These are phyloP conservation scores for Phytophthora podocarpi DNA, from an alignment of 352 stramenopile species.

Conservation along the genomic window DNA sequence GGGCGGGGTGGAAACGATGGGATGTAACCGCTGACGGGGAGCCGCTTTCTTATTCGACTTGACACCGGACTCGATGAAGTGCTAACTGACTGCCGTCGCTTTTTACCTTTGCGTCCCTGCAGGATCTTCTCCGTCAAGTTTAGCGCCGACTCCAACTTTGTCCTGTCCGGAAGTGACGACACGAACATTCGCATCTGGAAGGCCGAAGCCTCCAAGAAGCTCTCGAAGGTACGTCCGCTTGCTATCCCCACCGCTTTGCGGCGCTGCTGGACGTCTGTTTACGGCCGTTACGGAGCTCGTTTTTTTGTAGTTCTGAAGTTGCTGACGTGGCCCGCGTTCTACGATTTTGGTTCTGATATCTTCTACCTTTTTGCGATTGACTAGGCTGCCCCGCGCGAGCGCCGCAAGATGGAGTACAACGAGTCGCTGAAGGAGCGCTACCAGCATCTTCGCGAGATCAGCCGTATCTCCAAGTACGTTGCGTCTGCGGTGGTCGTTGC, in stretches of 20 bases:
- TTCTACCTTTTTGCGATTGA: constrained; percentile 17
- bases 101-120: constrained; percentile 1
- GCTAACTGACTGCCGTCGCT: constrained; percentile 4
- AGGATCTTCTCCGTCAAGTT: constrained; percentile 90
- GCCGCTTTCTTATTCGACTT: constrained; percentile 22
- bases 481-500: neutral
- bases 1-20: constrained; percentile 1
- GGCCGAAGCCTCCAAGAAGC: constrained; percentile 92
- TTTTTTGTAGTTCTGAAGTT: constrained; percentile 28
- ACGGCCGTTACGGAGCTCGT: constrained; percentile 1
- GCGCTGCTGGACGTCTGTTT: constrained; percentile 1
- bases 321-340: constrained; percentile 19
- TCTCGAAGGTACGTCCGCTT: constrained; percentile 84
- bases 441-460: constrained; percentile 95
- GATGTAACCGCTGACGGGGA: neutral
- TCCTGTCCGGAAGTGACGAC: constrained; percentile 98
- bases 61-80: constrained; percentile 14
- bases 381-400: constrained; percentile 76
- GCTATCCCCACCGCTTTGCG: neutral
- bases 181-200: constrained; percentile 99
- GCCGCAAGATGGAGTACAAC: constrained; percentile 95
- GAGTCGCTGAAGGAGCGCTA: constrained; percentile 97
- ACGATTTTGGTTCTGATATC: constrained; percentile 22
- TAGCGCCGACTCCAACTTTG: constrained; percentile 92
- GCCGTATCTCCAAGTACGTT: constrained; percentile 88